A percentile compares a stretch with the other conserved stretches of the same genome.
phyloP scores from a whole-genome alignment of 352 stramenopile species.

The Phytophthora brassicae region DNA sequence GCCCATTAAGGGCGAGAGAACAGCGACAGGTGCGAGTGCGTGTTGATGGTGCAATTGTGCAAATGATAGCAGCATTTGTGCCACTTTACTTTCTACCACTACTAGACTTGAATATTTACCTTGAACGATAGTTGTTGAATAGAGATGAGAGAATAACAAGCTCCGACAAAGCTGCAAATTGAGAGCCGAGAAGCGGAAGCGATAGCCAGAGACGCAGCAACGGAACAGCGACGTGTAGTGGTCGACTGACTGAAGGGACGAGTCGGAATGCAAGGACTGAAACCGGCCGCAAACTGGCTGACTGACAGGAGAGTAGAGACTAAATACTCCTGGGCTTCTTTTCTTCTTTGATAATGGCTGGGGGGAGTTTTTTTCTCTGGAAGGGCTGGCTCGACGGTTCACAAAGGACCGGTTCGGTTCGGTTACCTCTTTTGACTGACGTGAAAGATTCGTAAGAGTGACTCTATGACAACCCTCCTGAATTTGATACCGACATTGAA shows the following conservation, averaged over 20 bases:
- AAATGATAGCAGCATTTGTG: background rate
- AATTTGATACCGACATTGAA: conserved; percentile 18
- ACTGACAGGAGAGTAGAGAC: background rate
- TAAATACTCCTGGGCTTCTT: background rate
- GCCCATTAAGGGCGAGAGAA: conserved; percentile 9
- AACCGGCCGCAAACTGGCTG: conserved; percentile 4
- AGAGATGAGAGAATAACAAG: conserved; percentile 8
- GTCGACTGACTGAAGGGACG: conserved; percentile 5
- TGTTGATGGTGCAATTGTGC: background rate
- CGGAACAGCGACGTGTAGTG: background rate
- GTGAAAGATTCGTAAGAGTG: background rate
- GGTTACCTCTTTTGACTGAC: conserved; percentile 24
- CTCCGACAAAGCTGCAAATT: conserved; percentile 8
- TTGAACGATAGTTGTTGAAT: conserved; percentile 25
- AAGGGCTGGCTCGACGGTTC: conserved; percentile 35
- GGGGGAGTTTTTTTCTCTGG: conserved; percentile 17
- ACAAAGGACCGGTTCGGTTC: conserved; percentile 23
- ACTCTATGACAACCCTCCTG: conserved; percentile 1
- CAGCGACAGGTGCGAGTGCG: conserved; percentile 22
- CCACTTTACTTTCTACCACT: conserved; percentile 7
- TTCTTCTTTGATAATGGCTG: conserved; percentile 33
- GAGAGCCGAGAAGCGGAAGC: conserved; percentile 8
- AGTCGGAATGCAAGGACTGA: conserved; percentile 35
- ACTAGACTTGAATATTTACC: conserved; percentile 27
- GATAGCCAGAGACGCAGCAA: conserved; percentile 4